Evolutionary conservation across 179 eudicot genomes (phyloP).

Genomic region (Beta macrorhiza): DNA sequence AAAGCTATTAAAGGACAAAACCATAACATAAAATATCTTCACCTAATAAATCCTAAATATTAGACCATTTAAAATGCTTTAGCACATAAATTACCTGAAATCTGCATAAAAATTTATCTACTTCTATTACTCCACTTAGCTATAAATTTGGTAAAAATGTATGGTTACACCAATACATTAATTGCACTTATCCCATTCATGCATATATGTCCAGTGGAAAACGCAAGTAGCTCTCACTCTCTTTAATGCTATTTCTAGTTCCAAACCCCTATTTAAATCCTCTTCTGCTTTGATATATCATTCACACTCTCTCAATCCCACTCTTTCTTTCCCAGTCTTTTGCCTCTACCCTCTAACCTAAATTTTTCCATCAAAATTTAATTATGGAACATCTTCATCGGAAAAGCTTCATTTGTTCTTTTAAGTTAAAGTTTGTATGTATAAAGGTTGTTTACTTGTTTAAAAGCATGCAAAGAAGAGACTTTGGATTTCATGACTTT

Average conservation of each 20-base stretch:
- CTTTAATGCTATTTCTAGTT: slow-evolving; percentile 30
- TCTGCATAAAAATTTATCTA: not conserved
- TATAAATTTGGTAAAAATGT: not conserved
- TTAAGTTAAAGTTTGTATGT: slow-evolving; percentile 23
- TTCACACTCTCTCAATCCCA: slow-evolving; percentile 1
- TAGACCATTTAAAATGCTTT: too few species aligned
- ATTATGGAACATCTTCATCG: not conserved
- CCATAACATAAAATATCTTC: not conserved
- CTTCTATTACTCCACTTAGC: not conserved
- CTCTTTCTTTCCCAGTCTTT: not conserved
- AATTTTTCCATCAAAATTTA: not conserved
- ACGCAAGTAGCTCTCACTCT: slow-evolving; percentile 26
- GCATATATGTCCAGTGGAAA: slow-evolving; percentile 17
- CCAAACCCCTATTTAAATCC: slow-evolving; percentile 24
- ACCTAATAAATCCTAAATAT: too few species aligned
- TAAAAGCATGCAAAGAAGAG: slow-evolving; percentile 25
- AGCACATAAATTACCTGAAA: not conserved
- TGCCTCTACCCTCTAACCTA: not conserved
- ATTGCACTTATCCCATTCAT: slow-evolving; percentile 7
- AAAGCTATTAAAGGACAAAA: too few species aligned
- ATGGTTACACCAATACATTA: slow-evolving; percentile 14
- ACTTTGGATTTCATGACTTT: slow-evolving; percentile 28
- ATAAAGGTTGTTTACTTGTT: slow-evolving; percentile 31
- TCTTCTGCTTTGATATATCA: not conserved
- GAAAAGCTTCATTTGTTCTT: slow-evolving; percentile 17